Evolutionary conservation across 1,139 yeast species (phyloP).

Genomic region (Saccharomyces hybrid): DNA sequence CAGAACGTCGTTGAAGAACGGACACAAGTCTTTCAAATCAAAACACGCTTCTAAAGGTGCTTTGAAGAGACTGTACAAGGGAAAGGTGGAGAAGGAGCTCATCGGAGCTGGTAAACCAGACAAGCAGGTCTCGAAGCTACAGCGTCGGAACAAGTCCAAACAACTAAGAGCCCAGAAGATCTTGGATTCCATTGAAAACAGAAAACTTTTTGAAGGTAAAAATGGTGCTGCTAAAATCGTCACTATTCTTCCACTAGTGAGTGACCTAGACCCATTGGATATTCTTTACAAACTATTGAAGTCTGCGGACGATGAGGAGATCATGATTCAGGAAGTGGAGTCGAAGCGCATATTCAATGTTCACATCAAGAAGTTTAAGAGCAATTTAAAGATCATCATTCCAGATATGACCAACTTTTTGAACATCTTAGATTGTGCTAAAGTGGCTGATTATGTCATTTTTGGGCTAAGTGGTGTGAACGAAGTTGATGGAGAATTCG

Average conservation of each 20-base stretch:
- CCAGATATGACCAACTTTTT: conserved; percentile 65
- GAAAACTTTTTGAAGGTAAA: conserved; percentile 71
- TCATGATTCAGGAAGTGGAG: conserved; percentile 26
- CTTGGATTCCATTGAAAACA: conserved; percentile 38
- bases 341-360: conserved; percentile 31
- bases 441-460: conserved; percentile 79
- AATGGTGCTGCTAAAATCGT: conserved; percentile 78
- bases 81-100: conserved; percentile 69
- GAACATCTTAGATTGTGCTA: conserved; percentile 75
- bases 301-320: conserved; percentile 28
- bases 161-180: conserved; percentile 75
- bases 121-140: conserved; percentile 51
- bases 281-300: conserved; percentile 48
- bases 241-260: conserved; percentile 71
- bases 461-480: conserved; percentile 78
- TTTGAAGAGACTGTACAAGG: conserved; percentile 69
- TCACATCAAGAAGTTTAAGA: conserved; percentile 57
- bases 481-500: conserved; percentile 71
- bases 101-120: conserved; percentile 36
- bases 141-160: conserved; percentile 69
- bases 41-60: conserved; percentile 89
- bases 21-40: conserved; percentile 84
- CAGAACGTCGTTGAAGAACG: conserved; percentile 71
- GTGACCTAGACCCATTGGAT: conserved; percentile 53
- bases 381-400: conserved; percentile 63